A percentile compares a stretch with the other conserved stretches of the same genome.
phyloP scores from a whole-genome alignment of 768 basidiomycete species.

The Collybia nuda region DNA sequence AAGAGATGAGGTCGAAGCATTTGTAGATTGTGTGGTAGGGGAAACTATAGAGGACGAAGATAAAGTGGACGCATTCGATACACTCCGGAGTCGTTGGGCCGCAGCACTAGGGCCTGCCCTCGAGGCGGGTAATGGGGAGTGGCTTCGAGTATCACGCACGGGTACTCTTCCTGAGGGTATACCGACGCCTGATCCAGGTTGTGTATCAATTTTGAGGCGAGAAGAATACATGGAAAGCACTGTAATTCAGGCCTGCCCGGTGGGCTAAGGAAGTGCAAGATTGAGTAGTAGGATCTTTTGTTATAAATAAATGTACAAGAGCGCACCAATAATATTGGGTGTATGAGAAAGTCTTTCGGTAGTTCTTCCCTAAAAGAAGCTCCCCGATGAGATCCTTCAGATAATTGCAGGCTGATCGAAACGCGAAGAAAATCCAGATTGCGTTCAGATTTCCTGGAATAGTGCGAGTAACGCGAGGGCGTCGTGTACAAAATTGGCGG shows the following conservation, averaged over 20 bases:
- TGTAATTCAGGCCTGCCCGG: constrained; percentile 2
- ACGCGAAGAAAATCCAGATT: background rate
- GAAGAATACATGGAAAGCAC: constrained; percentile 38
- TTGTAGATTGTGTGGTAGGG: constrained; percentile 54
- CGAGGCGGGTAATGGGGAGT: constrained; percentile 29
- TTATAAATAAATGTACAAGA: background rate
- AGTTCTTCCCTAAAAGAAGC: constrained; percentile 1
- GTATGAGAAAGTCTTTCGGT: constrained; percentile 9
- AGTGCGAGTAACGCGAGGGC: background rate
- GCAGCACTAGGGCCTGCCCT: constrained; percentile 29
- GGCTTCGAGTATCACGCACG: constrained; percentile 23
- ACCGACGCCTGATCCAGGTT: constrained; percentile 29
- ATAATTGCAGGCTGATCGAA: background rate
- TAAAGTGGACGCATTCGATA: constrained; percentile 55
- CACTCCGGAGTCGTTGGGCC: constrained; percentile 41
- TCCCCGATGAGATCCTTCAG: background rate
- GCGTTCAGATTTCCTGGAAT: no score
- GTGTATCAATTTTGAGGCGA: constrained; percentile 51
- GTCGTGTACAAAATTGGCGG: constrained; percentile 10
- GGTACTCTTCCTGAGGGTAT: constrained; percentile 27
- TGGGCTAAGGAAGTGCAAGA: no score
- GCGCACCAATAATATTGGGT: background rate
- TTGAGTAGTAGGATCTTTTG: background rate
- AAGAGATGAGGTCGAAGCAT: constrained; percentile 52
- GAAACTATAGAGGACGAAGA: constrained; percentile 59